Percentiles rank a stretch among this genome's conserved stretches.
phyloP scores from a whole-genome alignment of 1,139 yeast genomes.

The Zygosaccharomyces pseudobailii region DNA sequence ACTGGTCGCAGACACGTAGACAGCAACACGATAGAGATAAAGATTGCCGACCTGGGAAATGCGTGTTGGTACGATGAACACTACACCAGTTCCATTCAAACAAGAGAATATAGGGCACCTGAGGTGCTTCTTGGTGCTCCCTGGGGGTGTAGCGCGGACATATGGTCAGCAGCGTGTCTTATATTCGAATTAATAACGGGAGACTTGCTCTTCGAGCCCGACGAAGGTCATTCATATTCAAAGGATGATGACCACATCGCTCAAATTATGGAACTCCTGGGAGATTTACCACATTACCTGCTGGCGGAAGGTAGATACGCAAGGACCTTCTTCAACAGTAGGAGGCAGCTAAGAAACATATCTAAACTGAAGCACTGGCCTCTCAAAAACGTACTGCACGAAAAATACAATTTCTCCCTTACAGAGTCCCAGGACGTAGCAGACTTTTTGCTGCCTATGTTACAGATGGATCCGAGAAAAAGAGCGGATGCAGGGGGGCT shows the following conservation, averaged over 20 bases:
- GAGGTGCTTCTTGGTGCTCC: constrained; percentile 55
- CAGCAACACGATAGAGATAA: constrained; percentile 42
- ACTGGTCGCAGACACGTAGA: constrained; percentile 1
- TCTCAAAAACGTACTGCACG: constrained; percentile 52
- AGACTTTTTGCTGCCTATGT: constrained; percentile 62
- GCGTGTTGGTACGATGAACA: constrained; percentile 66
- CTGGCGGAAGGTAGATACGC: constrained; percentile 49
- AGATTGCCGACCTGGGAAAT: constrained; percentile 72
- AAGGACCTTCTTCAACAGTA: constrained; percentile 48
- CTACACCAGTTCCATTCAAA: constrained; percentile 68
- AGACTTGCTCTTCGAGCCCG: constrained; percentile 70
- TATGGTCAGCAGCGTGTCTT: constrained; percentile 72
- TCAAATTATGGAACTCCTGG: constrained; percentile 63
- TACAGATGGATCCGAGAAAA: constrained; percentile 57
- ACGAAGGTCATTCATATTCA: constrained; percentile 43
- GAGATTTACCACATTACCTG: constrained; percentile 50
- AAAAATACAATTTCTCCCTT: constrained; percentile 52
- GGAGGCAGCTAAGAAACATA: constrained; percentile 53
- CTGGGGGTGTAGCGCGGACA: constrained; percentile 75
- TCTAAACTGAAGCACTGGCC: constrained; percentile 63
- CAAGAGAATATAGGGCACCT: constrained; percentile 72
- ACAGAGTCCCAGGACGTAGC: constrained; percentile 52
- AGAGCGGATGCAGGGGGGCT: constrained; percentile 76
- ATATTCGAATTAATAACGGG: constrained; percentile 70
- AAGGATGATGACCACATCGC: constrained; percentile 76